Conservation (phyloP, 306 rosid species). For the Alnus glutinosa region DNA sequence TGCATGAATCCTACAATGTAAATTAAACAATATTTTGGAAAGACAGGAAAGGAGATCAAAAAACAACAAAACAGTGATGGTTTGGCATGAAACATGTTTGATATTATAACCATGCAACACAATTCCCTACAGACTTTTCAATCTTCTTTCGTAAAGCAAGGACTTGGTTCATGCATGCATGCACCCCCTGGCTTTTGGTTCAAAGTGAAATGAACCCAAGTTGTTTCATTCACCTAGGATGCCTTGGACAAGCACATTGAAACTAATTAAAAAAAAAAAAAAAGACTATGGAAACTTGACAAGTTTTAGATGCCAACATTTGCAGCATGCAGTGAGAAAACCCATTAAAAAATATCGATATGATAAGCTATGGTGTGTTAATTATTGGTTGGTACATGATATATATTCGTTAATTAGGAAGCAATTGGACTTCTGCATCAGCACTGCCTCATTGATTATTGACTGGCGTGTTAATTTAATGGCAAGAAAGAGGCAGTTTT, state of each 20-base stretch:
- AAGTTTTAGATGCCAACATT: background rate
- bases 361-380: background rate
- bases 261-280: background rate
- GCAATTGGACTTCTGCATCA: background rate
- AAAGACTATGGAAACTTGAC: background rate
- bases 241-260: background rate
- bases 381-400: background rate
- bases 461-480: background rate
- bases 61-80: background rate
- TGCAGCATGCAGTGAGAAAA: background rate
- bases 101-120: background rate
- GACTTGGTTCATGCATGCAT: background rate
- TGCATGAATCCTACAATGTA: background rate
- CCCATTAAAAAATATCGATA: background rate
- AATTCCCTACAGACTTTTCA: background rate
- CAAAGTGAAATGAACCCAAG: background rate
- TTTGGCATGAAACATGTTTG: slow-evolving; percentile 5
- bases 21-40: background rate
- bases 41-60: background rate
- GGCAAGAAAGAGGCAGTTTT: background rate
- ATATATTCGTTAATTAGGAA: background rate
- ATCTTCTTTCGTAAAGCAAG: background rate
- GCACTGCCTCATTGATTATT: background rate
- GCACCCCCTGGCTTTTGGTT: background rate
- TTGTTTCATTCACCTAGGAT: background rate